phyloP scores from a whole-genome alignment of 306 rosid species.

The Trifolium repens region DNA sequence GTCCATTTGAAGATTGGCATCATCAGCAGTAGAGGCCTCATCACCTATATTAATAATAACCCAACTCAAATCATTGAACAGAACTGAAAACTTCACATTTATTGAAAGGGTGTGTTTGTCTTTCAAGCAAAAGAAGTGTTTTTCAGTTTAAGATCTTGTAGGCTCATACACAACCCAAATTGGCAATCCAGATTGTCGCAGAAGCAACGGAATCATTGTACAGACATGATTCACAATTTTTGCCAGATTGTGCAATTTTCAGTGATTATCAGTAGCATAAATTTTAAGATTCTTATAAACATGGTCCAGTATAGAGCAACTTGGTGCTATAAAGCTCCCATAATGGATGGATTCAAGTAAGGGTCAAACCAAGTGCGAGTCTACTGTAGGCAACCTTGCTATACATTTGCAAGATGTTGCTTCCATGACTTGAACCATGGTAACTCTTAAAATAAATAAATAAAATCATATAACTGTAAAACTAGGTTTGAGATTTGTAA shows the following conservation, averaged over 20 bases:
- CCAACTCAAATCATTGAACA: background rate
- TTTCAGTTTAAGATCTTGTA: background rate
- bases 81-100: background rate
- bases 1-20: constrained; percentile 78
- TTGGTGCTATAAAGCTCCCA: background rate
- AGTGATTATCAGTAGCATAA: background rate
- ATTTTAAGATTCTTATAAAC: background rate
- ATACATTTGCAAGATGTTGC: background rate
- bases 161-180: background rate
- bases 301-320: background rate
- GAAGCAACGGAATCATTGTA: background rate
- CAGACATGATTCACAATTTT: background rate
- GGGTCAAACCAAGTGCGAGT: background rate
- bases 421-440: background rate
- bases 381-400: background rate
- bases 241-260: background rate
- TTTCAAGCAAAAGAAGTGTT: background rate
- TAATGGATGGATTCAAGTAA: background rate
- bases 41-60: constrained; percentile 61
- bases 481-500: constrained; percentile 11
- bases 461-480: background rate
- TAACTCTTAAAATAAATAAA: background rate
- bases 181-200: background rate
- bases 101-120: background rate
- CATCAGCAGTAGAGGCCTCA: constrained; percentile 65